Base-by-base conservation (phyloP, 169 alveolate species). In the Cyclospora cayetanensis region DNA sequence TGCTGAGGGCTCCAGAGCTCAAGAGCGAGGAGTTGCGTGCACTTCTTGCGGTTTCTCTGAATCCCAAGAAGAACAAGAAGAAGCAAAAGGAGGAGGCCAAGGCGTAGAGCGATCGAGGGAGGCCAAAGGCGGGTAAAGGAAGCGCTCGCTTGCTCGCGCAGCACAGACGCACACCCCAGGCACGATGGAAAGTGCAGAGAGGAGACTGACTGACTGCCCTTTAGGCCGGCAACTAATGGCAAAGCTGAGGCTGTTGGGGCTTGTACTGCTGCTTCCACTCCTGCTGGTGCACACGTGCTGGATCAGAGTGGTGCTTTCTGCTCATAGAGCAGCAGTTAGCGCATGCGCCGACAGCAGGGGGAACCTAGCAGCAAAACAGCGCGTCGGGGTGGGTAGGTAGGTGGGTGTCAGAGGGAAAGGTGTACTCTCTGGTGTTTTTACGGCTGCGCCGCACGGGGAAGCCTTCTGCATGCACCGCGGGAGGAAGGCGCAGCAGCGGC, bases 31-130 rank as follows among this genome's bases (percentile, higher is more conserved):
- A 35, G 27, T n/a, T 90, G 2, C 77, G 79, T 83, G 89, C 80
- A 2, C 9, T 90, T n/a, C 52, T 90, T 31, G 63, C 93, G 22
- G 15, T 18, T 37, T 79, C 93, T 5, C 76, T 79, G 18, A 80
- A 80, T 29, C 93, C 93, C 70, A 55, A 80, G 60, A 90, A 90
- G 34, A 76, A 76, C 11, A 76, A 76, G 43, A 41, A 43, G 66
- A 41, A 76, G 65, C 55, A 76, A 20, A 41, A 41, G 55, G 43
- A 42, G 11, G 63, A 41, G 42, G 66, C 50, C 83, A 70, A 60
- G 72, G 31, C 9, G 72, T 11, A 60, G 72, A 12, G 72, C 35
- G 9, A 60, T 27, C 11, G 31, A 12, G 31, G 31, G 34, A 60
- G 72, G 34, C 9, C 7, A 25, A 4, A 46, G 55, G 7, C 55